Evolutionary conservation across 2,329 filamentous ascomycete species (phyloP).

Genomic region (Fusarium nematophilum): DNA sequence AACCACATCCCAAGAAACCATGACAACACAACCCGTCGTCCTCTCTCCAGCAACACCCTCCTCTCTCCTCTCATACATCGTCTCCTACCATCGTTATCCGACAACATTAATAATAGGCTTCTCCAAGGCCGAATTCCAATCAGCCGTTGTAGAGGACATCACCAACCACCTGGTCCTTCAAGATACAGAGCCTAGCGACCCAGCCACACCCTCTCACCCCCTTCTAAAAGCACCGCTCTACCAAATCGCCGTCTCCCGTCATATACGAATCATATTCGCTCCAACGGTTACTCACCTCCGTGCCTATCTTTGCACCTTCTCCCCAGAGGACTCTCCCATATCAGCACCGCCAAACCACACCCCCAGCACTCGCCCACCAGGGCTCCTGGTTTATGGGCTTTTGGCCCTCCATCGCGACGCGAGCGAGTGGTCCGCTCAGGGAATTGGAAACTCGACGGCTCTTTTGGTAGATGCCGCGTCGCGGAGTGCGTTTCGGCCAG

Average conservation of each 20-base stretch:
- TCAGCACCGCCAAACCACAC: constrained; percentile 50
- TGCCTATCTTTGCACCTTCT: constrained; percentile 75
- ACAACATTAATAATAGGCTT: constrained; percentile 80
- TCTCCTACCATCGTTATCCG: constrained; percentile 65
- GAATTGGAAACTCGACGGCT: constrained; percentile 72
- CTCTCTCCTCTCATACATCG: constrained; percentile 73
- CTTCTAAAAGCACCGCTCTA: constrained; percentile 74
- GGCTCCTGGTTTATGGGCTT: constrained; percentile 73
- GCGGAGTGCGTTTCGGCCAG: constrained; percentile 56
- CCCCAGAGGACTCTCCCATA: constrained; percentile 50
- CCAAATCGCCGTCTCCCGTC: constrained; percentile 74
- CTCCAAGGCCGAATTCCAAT: constrained; percentile 72
- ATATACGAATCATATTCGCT: constrained; percentile 77
- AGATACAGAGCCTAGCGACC: not conserved
- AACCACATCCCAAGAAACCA: constrained; percentile 6
- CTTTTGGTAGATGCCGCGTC: constrained; percentile 70
- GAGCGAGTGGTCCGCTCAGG: constrained; percentile 81
- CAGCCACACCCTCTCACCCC: constrained; percentile 21
- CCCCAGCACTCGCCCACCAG: constrained; percentile 44
- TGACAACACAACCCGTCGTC: constrained; percentile 52
- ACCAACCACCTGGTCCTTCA: constrained; percentile 33
- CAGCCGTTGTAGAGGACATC: constrained; percentile 65
- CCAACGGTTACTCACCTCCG: constrained; percentile 81
- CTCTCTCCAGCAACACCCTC: constrained; percentile 65
- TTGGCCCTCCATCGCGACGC: constrained; percentile 74